Evolutionary conservation across 2,329 filamentous ascomycete genomes (phyloP).

Genomic region (Colletotrichum sp.): DNA sequence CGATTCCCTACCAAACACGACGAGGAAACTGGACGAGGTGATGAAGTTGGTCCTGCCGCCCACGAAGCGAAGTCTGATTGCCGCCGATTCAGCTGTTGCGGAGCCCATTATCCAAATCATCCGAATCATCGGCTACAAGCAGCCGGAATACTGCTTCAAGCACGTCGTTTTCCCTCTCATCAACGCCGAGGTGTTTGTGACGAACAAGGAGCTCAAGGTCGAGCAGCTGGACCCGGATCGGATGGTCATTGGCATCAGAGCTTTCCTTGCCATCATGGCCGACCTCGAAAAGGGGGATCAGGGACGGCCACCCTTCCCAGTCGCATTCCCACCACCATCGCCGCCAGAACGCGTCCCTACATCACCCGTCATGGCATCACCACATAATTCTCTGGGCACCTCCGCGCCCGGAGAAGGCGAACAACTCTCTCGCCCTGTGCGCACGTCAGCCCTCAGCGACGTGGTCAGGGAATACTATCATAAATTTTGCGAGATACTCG

Average conservation of each 20-base stretch:
- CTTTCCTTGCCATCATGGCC: slow-evolving; percentile 90
- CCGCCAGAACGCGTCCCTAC: slow-evolving; percentile 49
- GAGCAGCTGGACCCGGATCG: slow-evolving; percentile 95
- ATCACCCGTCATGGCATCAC: slow-evolving; percentile 54
- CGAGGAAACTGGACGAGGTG: slow-evolving; percentile 88
- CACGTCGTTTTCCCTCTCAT: slow-evolving; percentile 94
- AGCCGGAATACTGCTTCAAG: slow-evolving; percentile 92
- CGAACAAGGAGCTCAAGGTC: slow-evolving; percentile 78
- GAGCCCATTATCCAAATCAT: slow-evolving; percentile 94
- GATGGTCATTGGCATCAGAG: slow-evolving; percentile 95
- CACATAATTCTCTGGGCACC: slow-evolving; percentile 20
- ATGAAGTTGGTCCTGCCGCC: slow-evolving; percentile 82
- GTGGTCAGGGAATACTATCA: slow-evolving; percentile 84
- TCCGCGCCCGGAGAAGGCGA: slow-evolving; percentile 55
- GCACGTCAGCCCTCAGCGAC: slow-evolving; percentile 71
- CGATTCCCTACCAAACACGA: slow-evolving; percentile 70
- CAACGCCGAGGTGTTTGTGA: slow-evolving; percentile 86
- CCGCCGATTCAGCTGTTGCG: slow-evolving; percentile 81
- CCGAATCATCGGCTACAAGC: slow-evolving; percentile 90
- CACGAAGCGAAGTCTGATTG: slow-evolving; percentile 80
- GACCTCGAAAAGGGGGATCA: slow-evolving; percentile 87
- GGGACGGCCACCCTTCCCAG: slow-evolving; percentile 82
- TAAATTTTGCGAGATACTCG: slow-evolving; percentile 92
- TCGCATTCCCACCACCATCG: slow-evolving; percentile 53
- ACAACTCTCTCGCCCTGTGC: slow-evolving; percentile 68